Base-by-base conservation (phyloP, 768 basidiomycete species). In the Cystofilobasidium bisporidii region DNA sequence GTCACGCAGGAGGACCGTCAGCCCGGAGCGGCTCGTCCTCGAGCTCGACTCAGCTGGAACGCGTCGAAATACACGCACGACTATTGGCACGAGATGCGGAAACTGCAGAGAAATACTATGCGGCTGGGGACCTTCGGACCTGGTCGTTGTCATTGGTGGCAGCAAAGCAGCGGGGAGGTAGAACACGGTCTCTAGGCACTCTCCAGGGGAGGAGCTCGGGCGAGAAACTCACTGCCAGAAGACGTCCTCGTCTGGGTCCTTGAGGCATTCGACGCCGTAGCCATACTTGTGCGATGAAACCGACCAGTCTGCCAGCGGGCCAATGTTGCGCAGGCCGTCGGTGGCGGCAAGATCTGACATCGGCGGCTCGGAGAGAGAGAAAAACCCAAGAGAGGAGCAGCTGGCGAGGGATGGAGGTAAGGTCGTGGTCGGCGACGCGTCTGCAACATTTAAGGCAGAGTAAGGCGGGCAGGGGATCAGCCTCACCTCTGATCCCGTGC, bases 211-310 rank as follows among this genome's bases (percentile, higher is more conserved):
- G 28, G 26, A 24, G 53, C 18, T n/a, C n/a, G n/a, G n/a, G n/a
- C n/a, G n/a, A n/a, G n/a, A 36, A 41, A 82, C 91, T 76, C 76
- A 98, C 93, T 98, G 96, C 96, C 96, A 98, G 75, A 97, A 94
- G 0, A 93, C 97, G 47, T 89, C 87, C 10, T 89, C 86, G 74
- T 94, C 88, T 40, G 84, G 83, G 72, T 97, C 93, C 32, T 85
- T 82, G 53, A 98, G 80, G 76, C 92, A 92, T 74, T 96, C 91
- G 45, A 91, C 85, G 11, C 94, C 92, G 75, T 93, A 97, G 0
- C 93, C 93, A 70, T 93, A 96, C 76, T 99, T 99, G 79, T 84
- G 91, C 0, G 89, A 92, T 17, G 93, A 97, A 3, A 98, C 94
- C 15, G 90, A 87, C 96, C 94, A 99, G 72, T 87, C 87, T 53